Base-by-base conservation (phyloP, 2,329 filamentous ascomycete species). In the Sarocladium strictum region DNA sequence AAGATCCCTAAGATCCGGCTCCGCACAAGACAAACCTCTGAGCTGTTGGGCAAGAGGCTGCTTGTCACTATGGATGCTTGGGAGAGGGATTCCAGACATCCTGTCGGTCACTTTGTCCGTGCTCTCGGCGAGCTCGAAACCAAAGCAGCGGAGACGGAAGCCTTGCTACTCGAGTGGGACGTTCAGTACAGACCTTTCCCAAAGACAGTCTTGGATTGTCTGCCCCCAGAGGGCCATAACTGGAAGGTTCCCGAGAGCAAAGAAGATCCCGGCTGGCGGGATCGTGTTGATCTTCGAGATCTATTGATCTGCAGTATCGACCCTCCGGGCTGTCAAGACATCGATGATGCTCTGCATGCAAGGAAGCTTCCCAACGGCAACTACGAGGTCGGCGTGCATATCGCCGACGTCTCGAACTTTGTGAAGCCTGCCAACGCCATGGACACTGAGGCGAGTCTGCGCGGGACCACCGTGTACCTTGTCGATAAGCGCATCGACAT, bases 401-500 rank as follows among this genome's bases (percentile, higher is more conserved):
- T 99, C 70, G 95, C 94, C 26, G 94, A 99, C 69, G 94, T 99
- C n/a, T 97, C 94, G 10, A 89, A 99, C 72, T 99, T 99, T 66
- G 94, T 99, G 64, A 96, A 94, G 72, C 92, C 95, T 24, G 91
- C 89, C 69, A 99, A 93, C 65, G 87, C 94, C 54, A 99, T 99
- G 94, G 95, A 99, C 67, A 83, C 85, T 49, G 94, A 99, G 72
- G 94, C 94, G 2, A 94, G 90, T 65, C 84, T 96, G 65, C 87
- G 94, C 63, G 94, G 94, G 58, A 97, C 94, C 3, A 97, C 93
- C 0, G 94, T 99, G 26, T 99, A 99, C 68, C 78, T 99, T 15
- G 94, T 99, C 2, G 94, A 99, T 72, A 99, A 99, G 78, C 91
- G 94, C 63, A 99, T 99, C 64, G 95, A 99, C 76, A 99, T 99